Evolutionary conservation across 371 early-diverging fungal species (phyloP), one percentile per base, ranked within the genome.

Genomic region (Dichotomocladium elegans): DNA sequence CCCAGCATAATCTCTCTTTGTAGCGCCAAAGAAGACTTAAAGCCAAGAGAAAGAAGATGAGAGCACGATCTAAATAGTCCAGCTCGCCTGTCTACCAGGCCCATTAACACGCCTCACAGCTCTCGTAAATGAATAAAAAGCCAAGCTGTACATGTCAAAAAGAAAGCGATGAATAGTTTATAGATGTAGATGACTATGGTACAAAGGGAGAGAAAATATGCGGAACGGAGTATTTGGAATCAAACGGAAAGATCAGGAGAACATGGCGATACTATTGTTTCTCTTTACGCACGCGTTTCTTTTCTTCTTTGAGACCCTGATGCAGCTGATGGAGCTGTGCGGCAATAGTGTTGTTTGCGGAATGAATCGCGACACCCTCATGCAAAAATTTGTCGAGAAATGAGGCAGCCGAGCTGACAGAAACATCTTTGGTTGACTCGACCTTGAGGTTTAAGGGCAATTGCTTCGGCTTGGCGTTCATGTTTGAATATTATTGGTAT

Each of bases 311-410:
- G 35, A 77, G 68, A 24, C 72, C 74, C 54, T 69, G 66, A 34
- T 72, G 64, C 15, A 77, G 53, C 52, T 68, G 72, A 30, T 77
- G 72, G 31, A 77, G 67, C 56, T 77, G 78, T 19, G 78, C 66
- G 24, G 74, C 65, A 3, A 77, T 66, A 31, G 72, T 74, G 41
- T 77, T 77, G 50, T 71, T 72, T 46, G 78, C 70, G 34, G 78
- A 69, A 45, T 77, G 78, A 41, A 77, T 74, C 19, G 78, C 78
- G 3, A 71, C 63, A 51, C 68, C 72, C 12, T 77, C 68, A 34
- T 77, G 78, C 19, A 77, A 49, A 37, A 77, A 77, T 49, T 70
- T 65, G 47, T 74, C 74, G 21, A 77, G 63, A 35, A 67, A 53
- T 10, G 59, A 34, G 4, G 72, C 58, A 25, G 78, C 74, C 27